Evolutionary conservation across 352 stramenopile genomes (phyloP), one percentile per base, ranked within the genome.

Genomic region (Pythium myriotylum): DNA sequence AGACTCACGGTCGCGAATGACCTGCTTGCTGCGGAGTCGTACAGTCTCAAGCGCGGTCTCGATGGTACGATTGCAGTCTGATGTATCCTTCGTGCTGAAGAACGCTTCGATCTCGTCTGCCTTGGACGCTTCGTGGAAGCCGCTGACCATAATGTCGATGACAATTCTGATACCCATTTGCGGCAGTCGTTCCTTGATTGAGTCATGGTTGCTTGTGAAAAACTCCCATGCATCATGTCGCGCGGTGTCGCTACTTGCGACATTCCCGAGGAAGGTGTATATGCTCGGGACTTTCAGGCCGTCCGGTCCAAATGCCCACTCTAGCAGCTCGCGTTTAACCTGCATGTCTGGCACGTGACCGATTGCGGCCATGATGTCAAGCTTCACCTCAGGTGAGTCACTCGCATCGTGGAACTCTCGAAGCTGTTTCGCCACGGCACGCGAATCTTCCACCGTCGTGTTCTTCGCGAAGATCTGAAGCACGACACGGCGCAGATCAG

Each of bases 161-260:
- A 35, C 10, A 10, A 35, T 5, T 10, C 29, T 10, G 5, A 10
- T 35, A 10, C 5, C 29, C 5, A 10, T 35, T 5, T 5, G 5
- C n/a, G n/a, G n/a, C n/a, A n/a, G n/a, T n/a, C n/a, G n/a, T n/a
- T n/a, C n/a, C n/a, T n/a, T n/a, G n/a, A 92, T 41, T 12, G 62
- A 41, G n/a, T 86, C 77, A 67, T 84, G 90, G 46, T 91, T 74
- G 42, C 76, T 73, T 49, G 84, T 74, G 23, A 91, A 32, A 47
- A 77, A 93, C 20, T 79, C 50, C 86, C 86, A 95, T 24, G 73
- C 77, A 35, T 88, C 55, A 33, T 84, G 62, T 0, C 46, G 59
- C 9, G 77, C n/a, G n/a, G n/a, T n/a, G n/a, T n/a, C n/a, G n/a
- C n/a, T n/a, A n/a, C n/a, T n/a, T n/a, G n/a, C 85, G 32, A 94